phyloP scores from a whole-genome alignment of 2,329 filamentous ascomycete species.

The Bipolaris gigantea region DNA sequence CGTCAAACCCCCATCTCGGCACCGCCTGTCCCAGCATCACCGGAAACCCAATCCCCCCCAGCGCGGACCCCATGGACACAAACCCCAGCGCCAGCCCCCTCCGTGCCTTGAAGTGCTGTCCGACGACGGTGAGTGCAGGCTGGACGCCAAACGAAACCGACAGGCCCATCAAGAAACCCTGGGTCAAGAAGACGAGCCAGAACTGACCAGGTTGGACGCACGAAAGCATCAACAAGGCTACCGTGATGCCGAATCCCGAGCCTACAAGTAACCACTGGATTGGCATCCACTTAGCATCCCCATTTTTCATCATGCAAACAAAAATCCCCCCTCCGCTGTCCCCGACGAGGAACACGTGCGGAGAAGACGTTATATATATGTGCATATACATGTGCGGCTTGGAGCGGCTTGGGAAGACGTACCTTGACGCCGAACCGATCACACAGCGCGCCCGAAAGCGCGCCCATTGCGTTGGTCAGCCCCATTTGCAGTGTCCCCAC shows the following conservation, averaged over 20 bases:
- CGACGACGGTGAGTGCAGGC: constrained; percentile 45
- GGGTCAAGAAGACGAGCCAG: constrained; percentile 52
- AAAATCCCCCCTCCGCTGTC: too few species aligned
- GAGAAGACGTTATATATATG: too few species aligned
- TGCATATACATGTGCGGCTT: too few species aligned
- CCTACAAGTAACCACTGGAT: constrained; percentile 34
- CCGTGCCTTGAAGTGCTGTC: constrained; percentile 50
- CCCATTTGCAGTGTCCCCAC: constrained; percentile 49
- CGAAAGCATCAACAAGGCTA: constrained; percentile 30
- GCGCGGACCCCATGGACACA: constrained; percentile 45
- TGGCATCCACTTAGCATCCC: background rate
- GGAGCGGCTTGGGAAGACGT: too few species aligned
- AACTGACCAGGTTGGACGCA: constrained; percentile 24
- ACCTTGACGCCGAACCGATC: constrained; percentile 63
- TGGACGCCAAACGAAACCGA: constrained; percentile 49
- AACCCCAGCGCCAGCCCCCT: constrained; percentile 50
- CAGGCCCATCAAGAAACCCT: constrained; percentile 50
- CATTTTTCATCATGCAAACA: too few species aligned
- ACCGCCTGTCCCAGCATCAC: constrained; percentile 59
- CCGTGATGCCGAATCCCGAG: constrained; percentile 27
- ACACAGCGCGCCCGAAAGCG: constrained; percentile 63
- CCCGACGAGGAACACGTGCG: too few species aligned
- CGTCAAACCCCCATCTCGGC: constrained; percentile 60
- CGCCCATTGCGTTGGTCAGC: constrained; percentile 57
- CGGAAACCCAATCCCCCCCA: constrained; percentile 59